phyloP scores from a whole-genome alignment of 352 stramenopile genomes.

The Globisporangium barbulae region DNA sequence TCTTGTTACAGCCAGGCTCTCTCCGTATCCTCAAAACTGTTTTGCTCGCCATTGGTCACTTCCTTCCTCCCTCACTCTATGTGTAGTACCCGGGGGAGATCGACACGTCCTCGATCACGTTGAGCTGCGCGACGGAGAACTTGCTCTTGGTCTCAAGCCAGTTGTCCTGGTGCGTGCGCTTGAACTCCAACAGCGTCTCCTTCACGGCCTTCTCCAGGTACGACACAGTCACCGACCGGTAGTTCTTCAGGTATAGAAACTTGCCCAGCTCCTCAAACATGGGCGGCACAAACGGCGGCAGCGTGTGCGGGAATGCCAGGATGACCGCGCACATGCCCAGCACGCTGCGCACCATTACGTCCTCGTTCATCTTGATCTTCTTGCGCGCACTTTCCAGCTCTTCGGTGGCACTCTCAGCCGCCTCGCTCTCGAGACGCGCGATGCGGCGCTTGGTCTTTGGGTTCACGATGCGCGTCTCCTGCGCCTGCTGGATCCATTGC shows the following conservation, averaged over 20 bases:
- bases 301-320: slow-evolving; percentile 73
- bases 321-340: slow-evolving; percentile 69
- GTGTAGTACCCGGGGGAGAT: slow-evolving; percentile 79
- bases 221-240: slow-evolving; percentile 46
- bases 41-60: not conserved
- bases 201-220: slow-evolving; percentile 74
- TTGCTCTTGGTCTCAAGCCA: slow-evolving; percentile 70
- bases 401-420: slow-evolving; percentile 14
- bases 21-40: not conserved
- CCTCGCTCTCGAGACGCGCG: slow-evolving; percentile 36
- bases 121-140: slow-evolving; percentile 57
- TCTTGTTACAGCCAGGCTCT: not conserved
- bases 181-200: slow-evolving; percentile 80
- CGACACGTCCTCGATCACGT: slow-evolving; percentile 73
- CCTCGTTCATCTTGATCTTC: slow-evolving; percentile 44
- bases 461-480: slow-evolving; percentile 46
- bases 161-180: slow-evolving; percentile 82
- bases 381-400: slow-evolving; percentile 33
- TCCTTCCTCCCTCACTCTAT: slow-evolving; percentile 16
- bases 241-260: slow-evolving; percentile 65
- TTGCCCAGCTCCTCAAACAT: slow-evolving; percentile 71
- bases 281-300: slow-evolving; percentile 60
- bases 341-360: slow-evolving; percentile 58
- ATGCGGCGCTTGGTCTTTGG: slow-evolving; percentile 59
- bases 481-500: slow-evolving; percentile 32